Conservation (phyloP, 2,329 filamentous ascomycete genomes). For the Lojkania enalia region DNA sequence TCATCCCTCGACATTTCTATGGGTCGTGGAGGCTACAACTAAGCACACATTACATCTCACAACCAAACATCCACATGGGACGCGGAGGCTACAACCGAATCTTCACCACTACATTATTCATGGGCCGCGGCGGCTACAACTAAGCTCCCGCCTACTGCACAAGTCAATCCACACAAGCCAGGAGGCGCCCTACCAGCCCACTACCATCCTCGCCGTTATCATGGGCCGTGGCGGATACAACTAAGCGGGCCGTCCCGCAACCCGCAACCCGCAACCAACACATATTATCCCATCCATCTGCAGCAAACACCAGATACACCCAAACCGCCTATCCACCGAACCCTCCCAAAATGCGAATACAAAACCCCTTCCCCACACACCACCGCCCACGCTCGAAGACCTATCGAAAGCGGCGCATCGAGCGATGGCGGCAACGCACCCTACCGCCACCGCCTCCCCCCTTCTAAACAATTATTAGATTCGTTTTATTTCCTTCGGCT, state of each 20-base stretch:
- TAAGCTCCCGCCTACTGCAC: slow-evolving; percentile 18
- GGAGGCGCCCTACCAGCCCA: slow-evolving; percentile 17
- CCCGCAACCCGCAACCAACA: not conserved
- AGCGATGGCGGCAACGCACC: slow-evolving; percentile 26
- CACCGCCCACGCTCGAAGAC: slow-evolving; percentile 19
- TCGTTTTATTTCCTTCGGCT: slow-evolving; percentile 1
- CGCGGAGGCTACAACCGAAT: too few species aligned
- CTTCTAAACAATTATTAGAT: too few species aligned
- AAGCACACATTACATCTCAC: not conserved
- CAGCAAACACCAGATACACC: slow-evolving; percentile 10
- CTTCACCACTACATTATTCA: slow-evolving; percentile 14
- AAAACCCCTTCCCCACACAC: slow-evolving; percentile 7
- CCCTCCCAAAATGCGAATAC: slow-evolving; percentile 6
- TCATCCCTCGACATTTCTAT: slow-evolving; percentile 3
- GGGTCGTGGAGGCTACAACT: slow-evolving; percentile 4
- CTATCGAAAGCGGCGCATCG: slow-evolving; percentile 30
- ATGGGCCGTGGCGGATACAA: slow-evolving; percentile 27
- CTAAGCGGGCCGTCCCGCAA: slow-evolving; percentile 4
- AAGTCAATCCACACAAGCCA: slow-evolving; percentile 16
- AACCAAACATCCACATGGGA: slow-evolving; percentile 28
- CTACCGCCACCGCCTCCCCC: not conserved
- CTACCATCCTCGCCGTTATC: slow-evolving; percentile 7
- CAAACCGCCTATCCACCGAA: slow-evolving; percentile 5
- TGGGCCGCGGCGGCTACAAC: slow-evolving; percentile 50
- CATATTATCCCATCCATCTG: not conserved